A percentile compares a stretch with the other conserved stretches of the same genome.
Evolutionary conservation across 164 flowering plant species (phyloP).

Genomic region (Dillenia suffruticosa): DNA sequence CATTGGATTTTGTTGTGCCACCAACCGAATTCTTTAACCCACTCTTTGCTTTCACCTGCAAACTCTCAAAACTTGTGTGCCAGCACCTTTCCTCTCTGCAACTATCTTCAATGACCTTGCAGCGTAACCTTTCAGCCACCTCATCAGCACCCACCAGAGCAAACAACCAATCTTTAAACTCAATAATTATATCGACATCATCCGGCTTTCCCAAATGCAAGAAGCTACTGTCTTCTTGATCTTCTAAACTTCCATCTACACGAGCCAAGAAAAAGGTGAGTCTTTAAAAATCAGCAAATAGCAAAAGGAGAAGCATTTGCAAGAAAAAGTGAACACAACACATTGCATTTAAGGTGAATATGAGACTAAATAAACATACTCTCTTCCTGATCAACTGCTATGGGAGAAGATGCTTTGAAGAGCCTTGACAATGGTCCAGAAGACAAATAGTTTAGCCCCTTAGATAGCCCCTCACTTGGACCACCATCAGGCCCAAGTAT

Average conservation of each 20-base stretch:
- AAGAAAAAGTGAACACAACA: no score
- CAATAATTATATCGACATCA: conserved; percentile 79
- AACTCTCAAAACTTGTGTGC: conserved; percentile 74
- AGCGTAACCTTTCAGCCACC: conserved; percentile 56
- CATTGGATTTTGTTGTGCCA: conserved; percentile 25
- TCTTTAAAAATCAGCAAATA: neutral
- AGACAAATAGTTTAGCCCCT: conserved; percentile 71
- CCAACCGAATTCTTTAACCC: conserved; percentile 29
- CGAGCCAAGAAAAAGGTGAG: conserved; percentile 2
- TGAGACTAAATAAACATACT: conserved; percentile 31
- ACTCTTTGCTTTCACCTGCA: conserved; percentile 69
- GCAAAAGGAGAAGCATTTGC: neutral
- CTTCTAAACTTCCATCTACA: conserved; percentile 46
- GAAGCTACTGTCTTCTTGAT: conserved; percentile 29
- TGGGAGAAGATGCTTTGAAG: conserved; percentile 54
- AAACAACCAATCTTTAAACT: conserved; percentile 90
- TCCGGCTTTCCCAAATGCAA: conserved; percentile 75
- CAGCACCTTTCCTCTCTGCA: conserved; percentile 81
- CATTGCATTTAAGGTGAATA: neutral
- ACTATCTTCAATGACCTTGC: conserved; percentile 25
- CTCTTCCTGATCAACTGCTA: conserved; percentile 32
- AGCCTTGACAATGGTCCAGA: conserved; percentile 80
- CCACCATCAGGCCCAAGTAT: conserved; percentile 94
- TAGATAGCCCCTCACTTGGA: conserved; percentile 81
- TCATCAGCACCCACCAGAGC: conserved; percentile 87